Conservation (phyloP, 164 flowering plant genomes). For the Sextonia rubra region DNA sequence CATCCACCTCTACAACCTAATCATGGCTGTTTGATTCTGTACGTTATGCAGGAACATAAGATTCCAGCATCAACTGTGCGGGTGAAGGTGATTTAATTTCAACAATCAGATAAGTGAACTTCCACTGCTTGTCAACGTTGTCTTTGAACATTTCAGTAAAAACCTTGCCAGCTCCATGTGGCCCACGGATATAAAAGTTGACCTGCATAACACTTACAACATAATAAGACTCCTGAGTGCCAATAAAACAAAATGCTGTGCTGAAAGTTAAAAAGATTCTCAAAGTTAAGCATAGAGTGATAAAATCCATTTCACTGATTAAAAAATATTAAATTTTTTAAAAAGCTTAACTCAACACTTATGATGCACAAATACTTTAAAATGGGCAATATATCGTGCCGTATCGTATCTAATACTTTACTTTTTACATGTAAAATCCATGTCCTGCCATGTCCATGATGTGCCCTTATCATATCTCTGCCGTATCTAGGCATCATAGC, state of each 20-base stretch:
- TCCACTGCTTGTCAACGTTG: constrained; percentile 84
- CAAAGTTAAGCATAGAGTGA: neutral
- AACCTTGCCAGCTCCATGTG: constrained; percentile 84
- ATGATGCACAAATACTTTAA: no score
- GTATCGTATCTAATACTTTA: no score
- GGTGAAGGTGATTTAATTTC: constrained; percentile 66
- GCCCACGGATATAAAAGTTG: constrained; percentile 77
- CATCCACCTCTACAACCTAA: neutral
- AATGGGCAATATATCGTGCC: no score
- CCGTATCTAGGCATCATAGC: no score
- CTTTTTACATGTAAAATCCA: no score
- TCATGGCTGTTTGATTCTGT: neutral
- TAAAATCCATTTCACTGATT: neutral
- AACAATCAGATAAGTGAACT: constrained; percentile 71
- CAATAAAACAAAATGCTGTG: neutral
- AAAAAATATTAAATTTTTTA: no score
- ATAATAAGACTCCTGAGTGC: neutral
- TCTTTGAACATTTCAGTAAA: constrained; percentile 82
- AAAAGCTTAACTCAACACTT: no score
- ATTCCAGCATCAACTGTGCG: constrained; percentile 69
- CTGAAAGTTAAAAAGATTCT: neutral
- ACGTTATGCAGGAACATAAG: constrained; percentile 66
- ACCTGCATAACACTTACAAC: constrained; percentile 35
- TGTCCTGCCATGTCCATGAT: no score
- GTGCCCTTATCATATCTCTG: no score